Percentiles rank a stretch among this genome's conserved stretches.
phyloP scores from a whole-genome alignment of 2,329 filamentous ascomycete genomes.

The Apiospora saccharicola region DNA sequence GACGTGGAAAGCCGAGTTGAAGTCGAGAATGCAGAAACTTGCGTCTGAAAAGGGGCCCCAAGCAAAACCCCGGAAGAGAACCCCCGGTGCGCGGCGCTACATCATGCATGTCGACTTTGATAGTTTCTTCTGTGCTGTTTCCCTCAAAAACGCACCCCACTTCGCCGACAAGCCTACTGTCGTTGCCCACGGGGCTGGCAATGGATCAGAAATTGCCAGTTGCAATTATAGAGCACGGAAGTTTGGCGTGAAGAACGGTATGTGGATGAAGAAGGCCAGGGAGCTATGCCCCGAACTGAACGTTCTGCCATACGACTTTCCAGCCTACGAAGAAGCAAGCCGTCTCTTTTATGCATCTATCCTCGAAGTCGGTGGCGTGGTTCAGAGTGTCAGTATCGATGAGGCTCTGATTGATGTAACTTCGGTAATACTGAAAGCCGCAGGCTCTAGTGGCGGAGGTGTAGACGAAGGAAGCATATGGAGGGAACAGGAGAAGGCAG shows the following conservation, averaged over 20 bases:
- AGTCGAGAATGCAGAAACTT: slow-evolving; percentile 83
- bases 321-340: slow-evolving; percentile 92
- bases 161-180: slow-evolving; percentile 81
- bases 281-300: slow-evolving; percentile 86
- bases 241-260: slow-evolving; percentile 93
- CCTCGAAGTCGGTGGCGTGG: slow-evolving; percentile 77
- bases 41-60: slow-evolving; percentile 71
- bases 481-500: slow-evolving; percentile 80
- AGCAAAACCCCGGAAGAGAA: slow-evolving; percentile 55
- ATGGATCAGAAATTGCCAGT: slow-evolving; percentile 93
- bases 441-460: slow-evolving; percentile 70
- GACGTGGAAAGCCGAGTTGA: slow-evolving; percentile 95
- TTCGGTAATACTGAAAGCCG: slow-evolving; percentile 68
- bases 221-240: slow-evolving; percentile 93
- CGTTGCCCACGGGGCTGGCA: slow-evolving; percentile 86
- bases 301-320: slow-evolving; percentile 94
- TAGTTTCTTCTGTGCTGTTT: slow-evolving; percentile 97
- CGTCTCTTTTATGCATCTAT: slow-evolving; percentile 87
- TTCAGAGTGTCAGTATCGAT: slow-evolving; percentile 97
- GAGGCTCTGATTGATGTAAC: slow-evolving; percentile 91
- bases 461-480: slow-evolving; percentile 73
- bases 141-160: slow-evolving; percentile 78
- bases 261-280: slow-evolving; percentile 97
- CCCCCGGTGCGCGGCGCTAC: slow-evolving; percentile 75
- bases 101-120: slow-evolving; percentile 98